A percentile compares a stretch with the other conserved stretches of the same genome.
Evolutionary conservation across 2,329 filamentous ascomycete genomes (phyloP).

Genomic region (Lachnellula hyalina): DNA sequence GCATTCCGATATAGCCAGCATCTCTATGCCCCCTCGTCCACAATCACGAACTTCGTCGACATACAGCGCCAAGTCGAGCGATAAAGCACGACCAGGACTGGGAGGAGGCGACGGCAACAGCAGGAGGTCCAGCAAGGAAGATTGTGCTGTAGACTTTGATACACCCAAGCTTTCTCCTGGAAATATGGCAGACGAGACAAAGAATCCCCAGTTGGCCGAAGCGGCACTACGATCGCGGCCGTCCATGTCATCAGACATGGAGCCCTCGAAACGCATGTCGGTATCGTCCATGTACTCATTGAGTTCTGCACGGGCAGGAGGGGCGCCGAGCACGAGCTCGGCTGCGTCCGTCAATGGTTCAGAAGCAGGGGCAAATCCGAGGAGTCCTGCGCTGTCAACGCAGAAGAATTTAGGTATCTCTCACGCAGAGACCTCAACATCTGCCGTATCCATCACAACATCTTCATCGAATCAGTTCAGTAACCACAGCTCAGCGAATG

Average conservation of each 20-base stretch:
- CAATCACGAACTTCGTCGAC: conserved; percentile 30
- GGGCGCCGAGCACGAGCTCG: conserved; percentile 40
- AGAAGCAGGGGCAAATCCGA: conserved; percentile 34
- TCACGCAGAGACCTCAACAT: conserved; percentile 47
- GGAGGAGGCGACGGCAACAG: neutral
- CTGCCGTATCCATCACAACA: conserved; percentile 50
- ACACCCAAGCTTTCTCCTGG: conserved; percentile 41
- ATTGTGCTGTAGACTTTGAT: conserved; percentile 44
- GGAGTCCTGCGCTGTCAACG: conserved; percentile 16
- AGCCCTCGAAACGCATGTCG: conserved; percentile 59
- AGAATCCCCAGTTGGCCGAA: conserved; percentile 39
- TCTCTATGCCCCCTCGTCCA: conserved; percentile 59
- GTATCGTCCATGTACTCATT: conserved; percentile 69
- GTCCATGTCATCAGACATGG: conserved; percentile 43
- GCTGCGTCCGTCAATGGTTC: conserved; percentile 49
- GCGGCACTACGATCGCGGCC: conserved; percentile 40
- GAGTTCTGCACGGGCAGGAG: conserved; percentile 46
- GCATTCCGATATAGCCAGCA: conserved; percentile 53
- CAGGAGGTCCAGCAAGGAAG: conserved; percentile 31
- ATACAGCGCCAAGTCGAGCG: conserved; percentile 32
- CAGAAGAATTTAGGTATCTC: conserved; percentile 21
- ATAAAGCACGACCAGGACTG: conserved; percentile 20
- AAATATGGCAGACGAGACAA: conserved; percentile 27
- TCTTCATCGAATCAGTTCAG: conserved; percentile 39
- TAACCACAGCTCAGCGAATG: conserved; percentile 39